Evolutionary conservation across 345 rosid genomes (phyloP).

Genomic region (Arabidopsis arenosa): DNA sequence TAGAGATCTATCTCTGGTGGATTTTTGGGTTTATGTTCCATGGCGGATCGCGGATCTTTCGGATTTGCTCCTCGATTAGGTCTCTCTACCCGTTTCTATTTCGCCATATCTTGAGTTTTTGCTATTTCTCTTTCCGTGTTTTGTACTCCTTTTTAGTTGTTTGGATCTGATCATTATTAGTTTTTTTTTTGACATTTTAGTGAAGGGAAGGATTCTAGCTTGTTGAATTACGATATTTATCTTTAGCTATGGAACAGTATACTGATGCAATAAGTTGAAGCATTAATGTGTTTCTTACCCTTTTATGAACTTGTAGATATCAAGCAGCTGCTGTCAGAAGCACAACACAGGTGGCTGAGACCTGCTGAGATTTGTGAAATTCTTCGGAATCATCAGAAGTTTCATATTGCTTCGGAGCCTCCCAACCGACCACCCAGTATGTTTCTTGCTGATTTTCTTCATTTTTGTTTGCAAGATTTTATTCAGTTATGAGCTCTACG

Average conservation of each 20-base stretch:
- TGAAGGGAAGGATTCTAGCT: not conserved
- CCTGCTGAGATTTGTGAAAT: constrained; percentile 98
- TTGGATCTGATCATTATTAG: constrained; percentile 37
- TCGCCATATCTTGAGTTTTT: not conserved
- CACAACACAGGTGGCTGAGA: constrained; percentile 91
- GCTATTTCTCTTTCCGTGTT: not conserved
- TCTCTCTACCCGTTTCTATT: constrained; percentile 17
- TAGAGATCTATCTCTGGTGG: constrained; percentile 38
- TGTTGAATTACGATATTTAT: not conserved
- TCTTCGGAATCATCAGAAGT: constrained; percentile 79
- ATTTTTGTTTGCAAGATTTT: constrained; percentile 2
- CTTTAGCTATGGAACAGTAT: no score
- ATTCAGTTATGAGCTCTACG: constrained; percentile 7
- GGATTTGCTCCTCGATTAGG: constrained; percentile 59
- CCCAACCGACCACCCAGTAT: constrained; percentile 83
- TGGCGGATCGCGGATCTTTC: constrained; percentile 62
- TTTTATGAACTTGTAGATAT: constrained; percentile 47
- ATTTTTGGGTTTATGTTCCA: constrained; percentile 39
- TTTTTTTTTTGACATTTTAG: constrained; percentile 17
- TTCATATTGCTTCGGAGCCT: constrained; percentile 77
- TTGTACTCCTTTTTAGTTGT: constrained; percentile 4
- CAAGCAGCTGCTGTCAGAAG: constrained; percentile 58
- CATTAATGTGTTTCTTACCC: constrained; percentile 18
- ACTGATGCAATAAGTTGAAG: not conserved
- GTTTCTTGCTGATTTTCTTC: constrained; percentile 31